Base-by-base conservation (phyloP, 1,139 yeast species). In the Candida freyschussii region DNA sequence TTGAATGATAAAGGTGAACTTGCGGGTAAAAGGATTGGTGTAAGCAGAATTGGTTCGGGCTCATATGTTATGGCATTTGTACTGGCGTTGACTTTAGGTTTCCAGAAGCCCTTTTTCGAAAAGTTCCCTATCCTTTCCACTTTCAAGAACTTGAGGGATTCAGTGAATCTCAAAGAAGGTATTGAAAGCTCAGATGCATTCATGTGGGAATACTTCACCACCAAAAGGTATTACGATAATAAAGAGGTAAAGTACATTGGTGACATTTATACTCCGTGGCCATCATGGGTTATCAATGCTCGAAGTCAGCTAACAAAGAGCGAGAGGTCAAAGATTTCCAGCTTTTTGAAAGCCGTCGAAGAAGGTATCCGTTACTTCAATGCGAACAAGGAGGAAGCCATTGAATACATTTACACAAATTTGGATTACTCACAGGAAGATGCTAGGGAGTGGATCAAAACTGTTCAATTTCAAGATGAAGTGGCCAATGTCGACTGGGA, bases 121-220 rank as follows among this genome's bases (percentile, higher is more conserved):
- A 67, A 62, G 2, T 81, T 75, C 55, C 76, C 75, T 17, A 64
- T 80, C 14, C 67, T 79, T 43, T 67, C 79, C 47, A 83, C 73
- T 42, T 87, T 87, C 59, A 70, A 73, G 53, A 82, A 80, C 52
- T 67, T 87, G 48, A 69, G 96, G 42, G 85, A 75, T 39, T 78
- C 89, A 2, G 96, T 86, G 24, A 85, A 85, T 57, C 61, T 62
- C 43, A 62, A 61, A 39, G 67, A 61, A 9, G 64, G 57, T n/a
- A 61, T 62, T 27, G 56, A 60, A 21, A 57, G 66, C 15, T 68
- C 82, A 29, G 96, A 87, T 55, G 94, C 93, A 2, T 87, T 87
- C 59, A 83, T 87, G 95, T 87, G 96, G 96, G 96, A 87, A 52
- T 74, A 83, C 56, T 87, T 86, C 63, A 87, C 96, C 6, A 75